phyloP scores from a whole-genome alignment of 495 filamentous ascomycete species.

The Tuber borchii region DNA sequence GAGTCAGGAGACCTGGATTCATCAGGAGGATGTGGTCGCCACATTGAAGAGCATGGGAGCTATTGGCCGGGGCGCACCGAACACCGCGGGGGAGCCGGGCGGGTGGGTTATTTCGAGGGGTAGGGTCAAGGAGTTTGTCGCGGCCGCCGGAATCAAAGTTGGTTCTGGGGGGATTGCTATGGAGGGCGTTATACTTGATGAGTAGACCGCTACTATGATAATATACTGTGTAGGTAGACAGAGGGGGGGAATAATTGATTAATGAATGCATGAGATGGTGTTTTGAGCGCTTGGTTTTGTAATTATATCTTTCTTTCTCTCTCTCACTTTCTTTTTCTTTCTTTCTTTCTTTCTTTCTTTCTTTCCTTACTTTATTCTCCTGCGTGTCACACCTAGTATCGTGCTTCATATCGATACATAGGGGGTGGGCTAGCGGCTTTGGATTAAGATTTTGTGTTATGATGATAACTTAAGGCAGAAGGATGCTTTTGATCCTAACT shows the following conservation, averaged over 20 bases:
- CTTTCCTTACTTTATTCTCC: too few species aligned
- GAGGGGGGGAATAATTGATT: not conserved
- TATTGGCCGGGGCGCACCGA: slow-evolving; percentile 11
- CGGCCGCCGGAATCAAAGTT: not conserved
- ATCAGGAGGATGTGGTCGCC: slow-evolving; percentile 33
- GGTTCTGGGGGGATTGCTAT: not conserved
- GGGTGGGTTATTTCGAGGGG: not conserved
- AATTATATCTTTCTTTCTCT: not conserved
- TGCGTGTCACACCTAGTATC: not conserved
- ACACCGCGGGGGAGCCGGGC: not conserved
- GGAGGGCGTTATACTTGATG: not conserved
- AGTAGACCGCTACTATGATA: not conserved
- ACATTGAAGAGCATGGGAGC: slow-evolving; percentile 33
- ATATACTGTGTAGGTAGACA: not conserved
- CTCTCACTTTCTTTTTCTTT: not conserved
- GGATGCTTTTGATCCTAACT: too few species aligned
- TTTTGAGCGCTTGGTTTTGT: not conserved
- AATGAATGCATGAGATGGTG: not conserved
- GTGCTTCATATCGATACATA: too few species aligned
- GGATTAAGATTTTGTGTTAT: too few species aligned
- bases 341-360: not conserved
- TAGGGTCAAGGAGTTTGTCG: not conserved
- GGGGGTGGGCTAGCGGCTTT: too few species aligned
- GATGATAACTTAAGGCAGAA: too few species aligned
- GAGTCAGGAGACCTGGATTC: slow-evolving; percentile 36